A percentile compares a stretch with the other conserved stretches of the same genome.
Conservation (phyloP, 805 yeast genomes). For the Saccharomycopsis javanensis region DNA sequence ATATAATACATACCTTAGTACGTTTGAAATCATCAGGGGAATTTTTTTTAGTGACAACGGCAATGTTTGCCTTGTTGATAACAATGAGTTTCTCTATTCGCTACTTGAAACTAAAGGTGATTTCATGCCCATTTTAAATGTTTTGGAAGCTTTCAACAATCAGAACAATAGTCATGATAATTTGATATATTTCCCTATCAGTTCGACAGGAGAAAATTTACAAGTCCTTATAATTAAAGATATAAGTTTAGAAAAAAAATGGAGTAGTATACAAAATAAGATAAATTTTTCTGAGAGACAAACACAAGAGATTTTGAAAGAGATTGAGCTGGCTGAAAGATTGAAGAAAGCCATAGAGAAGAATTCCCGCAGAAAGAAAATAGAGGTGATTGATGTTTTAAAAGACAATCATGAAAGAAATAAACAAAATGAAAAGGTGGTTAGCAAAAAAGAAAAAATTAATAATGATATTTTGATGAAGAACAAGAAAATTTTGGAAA, state of each 20-base stretch:
- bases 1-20: background rate
- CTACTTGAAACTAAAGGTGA: constrained; percentile 1
- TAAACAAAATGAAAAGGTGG: background rate
- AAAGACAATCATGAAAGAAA: background rate
- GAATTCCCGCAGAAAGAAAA: background rate
- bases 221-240: constrained; percentile 16
- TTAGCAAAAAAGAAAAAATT: background rate
- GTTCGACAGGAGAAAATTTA: constrained; percentile 1
- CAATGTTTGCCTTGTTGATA: constrained; percentile 13
- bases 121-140: constrained; percentile 9
- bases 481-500: constrained; percentile 1
- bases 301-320: background rate
- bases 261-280: constrained; percentile 4
- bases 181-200: constrained; percentile 14
- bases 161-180: constrained; percentile 12
- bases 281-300: constrained; percentile 3
- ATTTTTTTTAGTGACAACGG: constrained; percentile 12
- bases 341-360: constrained; percentile 1
- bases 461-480: background rate
- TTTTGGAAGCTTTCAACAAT: constrained; percentile 13
- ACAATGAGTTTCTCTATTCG: constrained; percentile 9
- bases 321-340: background rate
- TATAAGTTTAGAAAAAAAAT: constrained; percentile 8
- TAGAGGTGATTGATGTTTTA: background rate
- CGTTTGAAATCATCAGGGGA: constrained; percentile 9